Evolutionary conservation across 1,284 basidiomycete genomes (phyloP), one percentile per base, ranked within the genome.

Genomic region (Vanrija humicola): DNA sequence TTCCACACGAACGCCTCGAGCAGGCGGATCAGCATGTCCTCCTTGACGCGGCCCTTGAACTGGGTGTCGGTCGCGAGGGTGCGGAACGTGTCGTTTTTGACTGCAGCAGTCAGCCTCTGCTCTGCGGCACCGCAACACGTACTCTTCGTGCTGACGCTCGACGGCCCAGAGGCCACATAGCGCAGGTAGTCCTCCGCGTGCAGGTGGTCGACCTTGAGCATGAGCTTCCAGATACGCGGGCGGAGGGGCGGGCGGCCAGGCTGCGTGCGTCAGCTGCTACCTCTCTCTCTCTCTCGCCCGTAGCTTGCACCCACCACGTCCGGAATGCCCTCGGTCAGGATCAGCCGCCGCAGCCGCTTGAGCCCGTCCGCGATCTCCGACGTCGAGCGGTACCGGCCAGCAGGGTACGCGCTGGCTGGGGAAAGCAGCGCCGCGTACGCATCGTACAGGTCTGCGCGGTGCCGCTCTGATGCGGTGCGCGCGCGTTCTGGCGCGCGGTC

Each of bases 1-100:
- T 89, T 82, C 95, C 95, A 98, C 3, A 96, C 94, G 73, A 97
- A 98, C 0, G 94, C 95, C 70, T 98, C 95, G 25, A 98, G 79
- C 15, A 97, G 77, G 25, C 95, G 84, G 57, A 98, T 87, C n/a
- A 98, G 83, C 89, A 94, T 95, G 64, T 94, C 92, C 75, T 98
- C 93, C 29, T 88, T 85, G 16, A 98, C 95, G 50, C 89, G 86
- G 68, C 91, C 89, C 75, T 95, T 94, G 80, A 98, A 98, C 9
- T 89, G 89, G 61, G 86, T 84, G 73, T 98, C 95, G 1, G 94
- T 98, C 2, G 94, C 92, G 21, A 98, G 78, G 10, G 95, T 98
- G 52, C 95, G 90, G 66, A 79, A 77, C 34, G 71, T 75, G 63
- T 83, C 81, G 64, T 82, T 81, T 29, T 78, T 75, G 66, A 83